These are phyloP conservation scores for Ogataea nitratoaversa DNA, from an alignment of 805 yeast genomes.

Conservation along the genomic window DNA sequence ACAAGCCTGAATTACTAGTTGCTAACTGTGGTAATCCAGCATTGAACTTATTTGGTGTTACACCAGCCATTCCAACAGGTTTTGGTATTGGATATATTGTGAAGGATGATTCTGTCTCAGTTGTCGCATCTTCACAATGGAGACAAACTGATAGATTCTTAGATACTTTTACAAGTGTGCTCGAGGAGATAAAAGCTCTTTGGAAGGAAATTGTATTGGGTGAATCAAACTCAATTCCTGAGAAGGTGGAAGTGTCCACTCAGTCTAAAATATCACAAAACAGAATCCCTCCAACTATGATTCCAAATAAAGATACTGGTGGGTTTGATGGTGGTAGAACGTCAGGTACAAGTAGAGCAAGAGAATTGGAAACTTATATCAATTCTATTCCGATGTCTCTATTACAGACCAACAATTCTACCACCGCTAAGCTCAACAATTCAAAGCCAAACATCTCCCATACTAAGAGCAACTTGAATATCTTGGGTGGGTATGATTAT, in stretches of 20 bases:
- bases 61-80: slow-evolving; percentile 55
- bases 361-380: slow-evolving; percentile 24
- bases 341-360: slow-evolving; percentile 15
- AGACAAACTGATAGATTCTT: slow-evolving; percentile 55
- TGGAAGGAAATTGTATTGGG: slow-evolving; percentile 25
- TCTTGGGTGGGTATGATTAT: slow-evolving; percentile 58
- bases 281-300: slow-evolving; percentile 1
- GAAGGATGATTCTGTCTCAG: slow-evolving; percentile 46
- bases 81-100: slow-evolving; percentile 55
- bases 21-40: slow-evolving; percentile 64
- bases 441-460: slow-evolving; percentile 4
- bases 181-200: slow-evolving; percentile 40
- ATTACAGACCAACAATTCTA: slow-evolving; percentile 27
- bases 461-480: slow-evolving; percentile 23
- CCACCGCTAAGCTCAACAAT: neutral
- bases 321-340: slow-evolving; percentile 4
- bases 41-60: slow-evolving; percentile 52
- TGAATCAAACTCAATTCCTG: slow-evolving; percentile 1
- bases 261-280: slow-evolving; percentile 3
- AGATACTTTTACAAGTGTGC: slow-evolving; percentile 47
- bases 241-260: neutral
- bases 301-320: slow-evolving; percentile 1
- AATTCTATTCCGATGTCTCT: slow-evolving; percentile 31
- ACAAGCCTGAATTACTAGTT: slow-evolving; percentile 34
- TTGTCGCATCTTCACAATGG: slow-evolving; percentile 56